Evolutionary conservation across 495 filamentous ascomycete genomes (phyloP), one percentile per base, ranked within the genome.

Genomic region (Trichoderma asperelloides): DNA sequence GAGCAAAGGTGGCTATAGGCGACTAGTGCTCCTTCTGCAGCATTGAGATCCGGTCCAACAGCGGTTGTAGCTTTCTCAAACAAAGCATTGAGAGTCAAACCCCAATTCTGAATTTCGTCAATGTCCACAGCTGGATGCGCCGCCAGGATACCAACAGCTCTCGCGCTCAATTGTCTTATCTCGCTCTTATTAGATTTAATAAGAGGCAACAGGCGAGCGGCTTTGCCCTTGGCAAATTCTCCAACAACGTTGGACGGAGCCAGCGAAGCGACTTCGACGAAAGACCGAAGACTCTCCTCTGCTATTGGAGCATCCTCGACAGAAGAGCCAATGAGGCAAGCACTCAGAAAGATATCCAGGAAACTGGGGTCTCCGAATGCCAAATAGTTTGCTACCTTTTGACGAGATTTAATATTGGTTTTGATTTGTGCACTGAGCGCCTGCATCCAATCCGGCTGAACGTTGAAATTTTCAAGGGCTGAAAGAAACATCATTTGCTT

Each of bases 361-460:
- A 70, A 67, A n/a, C 71, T 69, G 15, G 66, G 3, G 25, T 79
- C 68, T 12, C 75, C 67, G 33, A 47, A 69, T 5, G 64, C 63
- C 16, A 78, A 62, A 64, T 79, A 84, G 64, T 71, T 69, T 70
- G 81, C 85, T 13, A 96, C 79, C 2, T 81, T 80, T 21, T 77
- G 68, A 27, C 91, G 85, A 9, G 82, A 85, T 45, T 79, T 74
- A 51, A 86, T 80, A 72, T 91, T 87, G 6, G 87, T 88, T 15
- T 86, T 80, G 23, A 93, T 80, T 0, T 88, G 76, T 16, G 86
- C 82, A 70, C 92, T 90, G 4, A 97, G 77, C 74, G 89, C 89
- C 28, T 87, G 81, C 68, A 93, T 92, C 94, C 94, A 97, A 63
- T 94, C 91, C 66, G 88, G 85, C 69, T 96, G 88, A 43, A 92